phyloP scores from a whole-genome alignment of 306 rosid genomes.

The Morella rubra region DNA sequence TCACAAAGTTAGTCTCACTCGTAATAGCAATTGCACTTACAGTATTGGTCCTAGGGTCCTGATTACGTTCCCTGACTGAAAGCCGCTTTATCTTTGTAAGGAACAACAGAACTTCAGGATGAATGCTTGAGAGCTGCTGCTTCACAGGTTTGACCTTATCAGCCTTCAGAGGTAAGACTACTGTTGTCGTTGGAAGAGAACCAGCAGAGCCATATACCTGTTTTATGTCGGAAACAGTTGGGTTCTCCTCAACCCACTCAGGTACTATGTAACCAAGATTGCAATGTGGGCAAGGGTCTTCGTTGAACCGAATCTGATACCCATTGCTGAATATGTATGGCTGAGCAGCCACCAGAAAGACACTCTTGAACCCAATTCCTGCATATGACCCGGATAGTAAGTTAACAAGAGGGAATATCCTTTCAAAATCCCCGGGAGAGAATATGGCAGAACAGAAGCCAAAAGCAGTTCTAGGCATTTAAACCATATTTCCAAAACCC shows the following conservation, averaged over 20 bases:
- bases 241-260: slow-evolving; percentile 76
- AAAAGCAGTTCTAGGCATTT: not conserved
- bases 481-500: not conserved
- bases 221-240: slow-evolving; percentile 43
- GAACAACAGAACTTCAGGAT: slow-evolving; percentile 66
- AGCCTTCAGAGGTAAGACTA: slow-evolving; percentile 63
- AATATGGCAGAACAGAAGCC: too few relatives aligned
- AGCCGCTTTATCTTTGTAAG: slow-evolving; percentile 66
- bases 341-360: slow-evolving; percentile 60
- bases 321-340: slow-evolving; percentile 83
- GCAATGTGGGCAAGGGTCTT: slow-evolving; percentile 65
- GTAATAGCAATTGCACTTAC: slow-evolving; percentile 53
- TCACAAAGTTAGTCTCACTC: slow-evolving; percentile 40
- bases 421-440: not conserved
- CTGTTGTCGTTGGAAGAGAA: slow-evolving; percentile 55
- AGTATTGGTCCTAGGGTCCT: slow-evolving; percentile 39
- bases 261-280: slow-evolving; percentile 79
- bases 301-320: slow-evolving; percentile 68
- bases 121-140: slow-evolving; percentile 64
- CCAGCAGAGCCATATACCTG: slow-evolving; percentile 42
- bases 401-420: not conserved
- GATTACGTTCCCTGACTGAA: slow-evolving; percentile 53
- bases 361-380: slow-evolving; percentile 97
- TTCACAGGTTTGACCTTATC: slow-evolving; percentile 65
- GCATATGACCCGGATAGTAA: slow-evolving; percentile 25